Conservation (phyloP, 108 stramenopile genomes). For the Asterionellopsis glacialis region DNA sequence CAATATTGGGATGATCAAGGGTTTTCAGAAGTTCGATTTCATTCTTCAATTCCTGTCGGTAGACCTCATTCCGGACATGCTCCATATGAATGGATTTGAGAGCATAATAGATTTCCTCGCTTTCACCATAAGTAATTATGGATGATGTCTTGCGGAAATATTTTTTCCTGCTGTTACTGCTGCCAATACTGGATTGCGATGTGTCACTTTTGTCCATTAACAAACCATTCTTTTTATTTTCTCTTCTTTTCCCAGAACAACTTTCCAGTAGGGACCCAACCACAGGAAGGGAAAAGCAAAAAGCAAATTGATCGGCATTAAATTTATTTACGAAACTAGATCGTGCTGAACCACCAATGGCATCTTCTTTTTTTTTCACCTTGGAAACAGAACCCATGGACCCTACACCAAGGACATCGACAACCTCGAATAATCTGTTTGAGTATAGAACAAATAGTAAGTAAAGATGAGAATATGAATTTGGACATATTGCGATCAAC, state of each 20-base stretch:
- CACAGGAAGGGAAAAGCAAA: slow-evolving; percentile 5
- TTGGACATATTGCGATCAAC: too few relatives aligned
- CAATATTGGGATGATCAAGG: slow-evolving; percentile 91
- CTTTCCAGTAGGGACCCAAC: not conserved
- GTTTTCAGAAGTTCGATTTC: slow-evolving; percentile 80
- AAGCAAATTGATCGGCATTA: slow-evolving; percentile 11
- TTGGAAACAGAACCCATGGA: slow-evolving; percentile 46
- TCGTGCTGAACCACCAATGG: slow-evolving; percentile 40
- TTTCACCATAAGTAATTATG: not conserved
- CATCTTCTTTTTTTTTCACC: slow-evolving; percentile 26
- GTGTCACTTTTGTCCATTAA: not conserved
- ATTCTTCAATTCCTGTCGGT: slow-evolving; percentile 39
- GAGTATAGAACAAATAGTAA: too few relatives aligned
- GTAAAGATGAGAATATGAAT: too few relatives aligned
- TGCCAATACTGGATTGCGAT: not conserved
- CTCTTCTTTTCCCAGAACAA: not conserved
- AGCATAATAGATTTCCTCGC: slow-evolving; percentile 16
- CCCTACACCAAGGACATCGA: slow-evolving; percentile 38
- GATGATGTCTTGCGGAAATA: slow-evolving; percentile 6
- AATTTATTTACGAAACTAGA: slow-evolving; percentile 5
- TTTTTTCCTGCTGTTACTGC: not conserved
- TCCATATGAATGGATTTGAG: slow-evolving; percentile 27
- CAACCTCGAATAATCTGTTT: slow-evolving; percentile 17
- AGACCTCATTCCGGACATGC: not conserved
- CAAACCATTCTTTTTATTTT: not conserved